Percentiles rank a stretch among this genome's conserved stretches.
Conservation (phyloP, 1,139 yeast species). For the Pneumocystis canis region DNA sequence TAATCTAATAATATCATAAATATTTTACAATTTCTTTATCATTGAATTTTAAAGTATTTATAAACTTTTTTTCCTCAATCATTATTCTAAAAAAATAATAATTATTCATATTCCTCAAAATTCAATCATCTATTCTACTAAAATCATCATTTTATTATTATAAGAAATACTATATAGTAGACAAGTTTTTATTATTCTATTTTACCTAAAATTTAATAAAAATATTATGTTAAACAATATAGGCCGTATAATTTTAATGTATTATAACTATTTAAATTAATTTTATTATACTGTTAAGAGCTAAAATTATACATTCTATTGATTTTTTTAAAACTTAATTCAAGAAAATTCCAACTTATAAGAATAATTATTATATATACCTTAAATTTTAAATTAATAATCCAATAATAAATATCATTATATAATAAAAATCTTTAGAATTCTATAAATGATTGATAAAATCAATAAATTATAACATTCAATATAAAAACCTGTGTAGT, state of each 20-base stretch:
- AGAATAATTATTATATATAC: background rate
- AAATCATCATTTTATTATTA: constrained; percentile 46
- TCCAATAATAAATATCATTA: constrained; percentile 11
- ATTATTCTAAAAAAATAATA: constrained; percentile 46
- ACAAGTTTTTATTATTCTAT: constrained; percentile 10
- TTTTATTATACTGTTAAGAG: constrained; percentile 23
- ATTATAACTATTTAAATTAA: constrained; percentile 20
- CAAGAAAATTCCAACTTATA: constrained; percentile 13
- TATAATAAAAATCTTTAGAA: constrained; percentile 8
- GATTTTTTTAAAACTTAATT: constrained; percentile 22
- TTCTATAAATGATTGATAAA: constrained; percentile 7
- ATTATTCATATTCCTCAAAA: constrained; percentile 34
- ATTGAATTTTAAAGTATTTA: constrained; percentile 76
- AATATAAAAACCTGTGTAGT: constrained; percentile 19
- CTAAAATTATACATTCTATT: constrained; percentile 21
- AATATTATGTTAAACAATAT: background rate
- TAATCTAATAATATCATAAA: constrained; percentile 69
- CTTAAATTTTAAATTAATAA: constrained; percentile 4
- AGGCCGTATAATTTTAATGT: background rate
- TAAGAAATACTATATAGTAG: constrained; percentile 9
- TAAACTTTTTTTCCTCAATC: constrained; percentile 66
- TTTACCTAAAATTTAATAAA: background rate
- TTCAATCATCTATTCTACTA: constrained; percentile 93
- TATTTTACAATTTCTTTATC: constrained; percentile 80
- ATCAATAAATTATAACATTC: constrained; percentile 16